These are phyloP conservation scores for Fusarium coicis DNA, from an alignment of 2,329 filamentous ascomycete species.

Conservation along the genomic window DNA sequence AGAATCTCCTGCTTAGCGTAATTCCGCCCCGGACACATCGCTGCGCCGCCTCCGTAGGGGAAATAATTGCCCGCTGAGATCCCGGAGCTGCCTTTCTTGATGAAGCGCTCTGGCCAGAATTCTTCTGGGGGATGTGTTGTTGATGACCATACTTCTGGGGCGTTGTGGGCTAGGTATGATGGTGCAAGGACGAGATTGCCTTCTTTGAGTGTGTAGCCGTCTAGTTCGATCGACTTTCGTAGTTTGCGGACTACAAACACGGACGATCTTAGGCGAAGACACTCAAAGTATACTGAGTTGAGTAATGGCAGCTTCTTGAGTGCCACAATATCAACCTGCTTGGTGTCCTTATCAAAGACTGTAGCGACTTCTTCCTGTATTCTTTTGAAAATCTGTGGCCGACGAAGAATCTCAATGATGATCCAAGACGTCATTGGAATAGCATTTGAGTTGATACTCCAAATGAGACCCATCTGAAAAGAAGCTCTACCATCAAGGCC, in stretches of 20 bases:
- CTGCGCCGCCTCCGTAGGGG: constrained; percentile 41
- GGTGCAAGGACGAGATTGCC: constrained; percentile 39
- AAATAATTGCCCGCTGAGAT: constrained; percentile 38
- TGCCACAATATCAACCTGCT: constrained; percentile 18
- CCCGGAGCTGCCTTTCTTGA: constrained; percentile 22
- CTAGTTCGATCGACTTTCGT: constrained; percentile 35
- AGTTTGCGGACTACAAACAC: constrained; percentile 40
- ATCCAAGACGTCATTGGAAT: constrained; percentile 41
- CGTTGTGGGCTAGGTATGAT: constrained; percentile 38
- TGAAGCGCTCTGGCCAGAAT: constrained; percentile 40
- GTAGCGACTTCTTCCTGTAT: constrained; percentile 25
- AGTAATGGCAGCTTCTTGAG: constrained; percentile 33
- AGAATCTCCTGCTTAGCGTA: constrained; percentile 45
- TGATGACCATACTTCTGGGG: constrained; percentile 31
- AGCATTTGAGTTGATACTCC: constrained; percentile 42
- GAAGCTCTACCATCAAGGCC: constrained; percentile 36
- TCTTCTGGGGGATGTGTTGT: constrained; percentile 25
- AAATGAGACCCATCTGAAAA: constrained; percentile 41
- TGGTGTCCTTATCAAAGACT: constrained; percentile 5
- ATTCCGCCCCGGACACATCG: constrained; percentile 43
- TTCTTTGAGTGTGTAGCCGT: constrained; percentile 37
- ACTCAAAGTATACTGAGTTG: constrained; percentile 38
- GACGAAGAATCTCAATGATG: constrained; percentile 36
- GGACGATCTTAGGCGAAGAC: constrained; percentile 36
- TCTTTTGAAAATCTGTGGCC: constrained; percentile 30